Percentiles rank a stretch among this genome's conserved stretches.
Conservation (phyloP, 306 rosid species). For the Vigna angularis region DNA sequence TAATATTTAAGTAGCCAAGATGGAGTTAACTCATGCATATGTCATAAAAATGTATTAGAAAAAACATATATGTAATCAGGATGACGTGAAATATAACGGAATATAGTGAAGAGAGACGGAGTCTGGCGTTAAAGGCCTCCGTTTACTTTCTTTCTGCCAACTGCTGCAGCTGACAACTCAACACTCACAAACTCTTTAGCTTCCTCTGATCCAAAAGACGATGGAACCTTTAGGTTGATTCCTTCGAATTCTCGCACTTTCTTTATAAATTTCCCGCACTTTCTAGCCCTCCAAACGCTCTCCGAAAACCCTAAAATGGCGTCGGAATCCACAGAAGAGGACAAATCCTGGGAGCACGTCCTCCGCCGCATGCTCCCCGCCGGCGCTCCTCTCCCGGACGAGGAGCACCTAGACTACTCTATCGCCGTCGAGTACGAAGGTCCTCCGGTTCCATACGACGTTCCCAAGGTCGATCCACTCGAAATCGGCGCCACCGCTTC, state of each 20-base stretch:
- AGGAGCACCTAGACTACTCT: slow-evolving; percentile 84
- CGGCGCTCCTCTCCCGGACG: slow-evolving; percentile 87
- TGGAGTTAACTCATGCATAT: background rate
- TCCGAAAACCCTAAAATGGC: slow-evolving; percentile 54
- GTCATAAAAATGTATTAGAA: background rate
- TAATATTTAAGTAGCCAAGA: too few species aligned
- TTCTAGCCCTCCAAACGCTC: slow-evolving; percentile 51
- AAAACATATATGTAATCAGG: slow-evolving; percentile 1
- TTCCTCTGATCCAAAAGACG: slow-evolving; percentile 28
- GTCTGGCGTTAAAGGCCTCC: slow-evolving; percentile 45
- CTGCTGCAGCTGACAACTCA: slow-evolving; percentile 49
- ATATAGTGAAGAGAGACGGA: background rate
- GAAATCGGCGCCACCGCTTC: slow-evolving; percentile 45
- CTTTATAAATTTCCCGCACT: slow-evolving; percentile 32
- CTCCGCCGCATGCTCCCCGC: slow-evolving; percentile 79
- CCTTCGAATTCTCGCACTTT: slow-evolving; percentile 34
- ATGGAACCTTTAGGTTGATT: slow-evolving; percentile 42
- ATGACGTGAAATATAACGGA: slow-evolving; percentile 50
- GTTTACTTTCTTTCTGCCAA: slow-evolving; percentile 57
- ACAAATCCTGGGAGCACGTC: slow-evolving; percentile 64
- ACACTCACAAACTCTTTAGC: slow-evolving; percentile 18
- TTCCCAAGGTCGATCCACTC: slow-evolving; percentile 78
- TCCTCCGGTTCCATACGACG: slow-evolving; percentile 72
- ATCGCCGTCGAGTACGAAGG: slow-evolving; percentile 83
- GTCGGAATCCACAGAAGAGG: slow-evolving; percentile 57